Conservation (phyloP, 148 eudicot species). For the Agrostemma githago region DNA sequence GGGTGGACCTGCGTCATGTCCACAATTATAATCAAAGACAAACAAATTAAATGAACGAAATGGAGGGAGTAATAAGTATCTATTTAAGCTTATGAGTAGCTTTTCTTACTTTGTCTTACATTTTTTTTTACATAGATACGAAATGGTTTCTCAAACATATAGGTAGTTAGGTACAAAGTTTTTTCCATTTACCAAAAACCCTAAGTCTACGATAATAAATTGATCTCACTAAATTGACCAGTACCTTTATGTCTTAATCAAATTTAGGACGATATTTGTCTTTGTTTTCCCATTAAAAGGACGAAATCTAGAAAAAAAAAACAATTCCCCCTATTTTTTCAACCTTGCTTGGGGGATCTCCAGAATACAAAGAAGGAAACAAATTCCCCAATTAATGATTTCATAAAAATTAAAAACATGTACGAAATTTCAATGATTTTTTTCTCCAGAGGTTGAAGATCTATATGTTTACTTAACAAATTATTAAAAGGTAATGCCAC, state of each 20-base stretch:
- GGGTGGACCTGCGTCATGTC: too few species aligned
- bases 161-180: too few species aligned
- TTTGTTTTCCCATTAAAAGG: neutral
- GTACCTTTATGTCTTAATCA: neutral
- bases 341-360: constrained; percentile 17
- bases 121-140: too few species aligned
- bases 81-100: too few species aligned
- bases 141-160: too few species aligned
- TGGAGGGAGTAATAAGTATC: too few species aligned
- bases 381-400: neutral
- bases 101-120: too few species aligned
- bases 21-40: too few species aligned
- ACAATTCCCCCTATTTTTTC: neutral
- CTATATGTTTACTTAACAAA: constrained; percentile 6
- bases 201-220: neutral
- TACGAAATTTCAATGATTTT: neutral
- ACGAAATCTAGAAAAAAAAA: neutral
- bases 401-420: neutral
- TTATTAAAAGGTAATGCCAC: constrained; percentile 6
- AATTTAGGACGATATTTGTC: constrained; percentile 5
- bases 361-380: neutral
- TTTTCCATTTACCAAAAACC: neutral
- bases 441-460: neutral
- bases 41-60: too few species aligned
- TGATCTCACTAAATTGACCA: neutral